These are phyloP conservation scores for Termitomyces heimii DNA, from an alignment of 768 basidiomycete genomes.

Conservation along the genomic window DNA sequence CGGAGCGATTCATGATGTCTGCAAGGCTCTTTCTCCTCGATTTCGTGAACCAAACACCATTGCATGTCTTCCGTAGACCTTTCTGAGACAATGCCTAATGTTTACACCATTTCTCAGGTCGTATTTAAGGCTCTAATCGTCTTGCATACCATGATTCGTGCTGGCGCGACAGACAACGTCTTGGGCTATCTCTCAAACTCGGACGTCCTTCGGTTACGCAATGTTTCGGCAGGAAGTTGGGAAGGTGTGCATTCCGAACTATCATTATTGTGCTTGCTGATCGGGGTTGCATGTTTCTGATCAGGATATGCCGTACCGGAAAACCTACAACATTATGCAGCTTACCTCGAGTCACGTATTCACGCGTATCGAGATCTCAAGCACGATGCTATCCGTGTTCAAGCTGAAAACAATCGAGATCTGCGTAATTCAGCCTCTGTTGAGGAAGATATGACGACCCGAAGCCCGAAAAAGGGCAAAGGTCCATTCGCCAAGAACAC, in stretches of 20 bases:
- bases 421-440: slow-evolving; percentile 59
- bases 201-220: slow-evolving; percentile 76
- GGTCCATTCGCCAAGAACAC: slow-evolving; percentile 21
- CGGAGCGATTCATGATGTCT: slow-evolving; percentile 91
- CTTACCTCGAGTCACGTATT: slow-evolving; percentile 86
- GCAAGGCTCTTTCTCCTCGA: slow-evolving; percentile 78
- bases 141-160: slow-evolving; percentile 93
- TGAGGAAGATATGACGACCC: slow-evolving; percentile 46
- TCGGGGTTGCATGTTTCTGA: neutral
- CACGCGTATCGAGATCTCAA: slow-evolving; percentile 85
- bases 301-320: slow-evolving; percentile 82
- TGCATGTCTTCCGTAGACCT: slow-evolving; percentile 38
- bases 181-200: slow-evolving; percentile 75
- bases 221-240: slow-evolving; percentile 80
- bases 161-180: slow-evolving; percentile 93
- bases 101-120: slow-evolving; percentile 44
- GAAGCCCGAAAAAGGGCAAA: slow-evolving; percentile 16
- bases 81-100: neutral
- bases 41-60: slow-evolving; percentile 90
- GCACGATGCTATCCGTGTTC: slow-evolving; percentile 91
- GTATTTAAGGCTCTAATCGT: slow-evolving; percentile 98
- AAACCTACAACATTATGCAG: slow-evolving; percentile 82
- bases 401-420: slow-evolving; percentile 89
- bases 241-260: slow-evolving; percentile 54
- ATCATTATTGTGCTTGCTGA: neutral